phyloP scores from a whole-genome alignment of 345 rosid species.

The Aethionema arabicum region DNA sequence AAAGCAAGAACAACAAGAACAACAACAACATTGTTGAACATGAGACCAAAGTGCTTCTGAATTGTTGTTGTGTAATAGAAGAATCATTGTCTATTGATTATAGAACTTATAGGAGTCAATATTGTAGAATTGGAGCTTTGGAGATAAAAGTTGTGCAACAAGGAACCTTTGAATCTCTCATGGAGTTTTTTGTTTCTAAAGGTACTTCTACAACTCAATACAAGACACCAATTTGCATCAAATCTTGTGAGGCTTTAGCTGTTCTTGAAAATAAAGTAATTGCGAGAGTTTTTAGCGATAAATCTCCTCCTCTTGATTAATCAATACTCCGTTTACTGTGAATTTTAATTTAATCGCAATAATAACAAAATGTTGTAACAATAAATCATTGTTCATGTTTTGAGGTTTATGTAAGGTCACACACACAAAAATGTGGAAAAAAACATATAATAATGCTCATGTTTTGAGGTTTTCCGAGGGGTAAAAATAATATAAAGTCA shows the following conservation, averaged over 20 bases:
- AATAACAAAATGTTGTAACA: too few relatives aligned
- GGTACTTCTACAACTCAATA: constrained; percentile 75
- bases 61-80: constrained; percentile 59
- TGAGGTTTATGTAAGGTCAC: too few relatives aligned
- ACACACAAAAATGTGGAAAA: too few relatives aligned
- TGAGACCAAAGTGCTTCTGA: constrained; percentile 45
- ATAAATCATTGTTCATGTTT: too few relatives aligned
- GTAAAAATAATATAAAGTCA: too few relatives aligned
- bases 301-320: constrained; percentile 17
- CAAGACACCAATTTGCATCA: constrained; percentile 57
- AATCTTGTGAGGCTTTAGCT: constrained; percentile 37
- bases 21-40: constrained; percentile 25
- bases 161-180: constrained; percentile 62
- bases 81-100: constrained; percentile 61
- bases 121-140: constrained; percentile 61
- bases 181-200: constrained; percentile 63
- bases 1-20: too few relatives aligned
- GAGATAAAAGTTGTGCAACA: constrained; percentile 61
- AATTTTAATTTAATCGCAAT: too few relatives aligned
- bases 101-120: constrained; percentile 51
- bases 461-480: too few relatives aligned
- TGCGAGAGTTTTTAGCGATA: background rate
- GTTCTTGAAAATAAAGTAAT: background rate
- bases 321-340: constrained; percentile 15
- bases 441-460: too few relatives aligned